These are phyloP conservation scores for Hymenoscyphus albidus DNA, from an alignment of 2,329 filamentous ascomycete genomes.

Conservation along the genomic window DNA sequence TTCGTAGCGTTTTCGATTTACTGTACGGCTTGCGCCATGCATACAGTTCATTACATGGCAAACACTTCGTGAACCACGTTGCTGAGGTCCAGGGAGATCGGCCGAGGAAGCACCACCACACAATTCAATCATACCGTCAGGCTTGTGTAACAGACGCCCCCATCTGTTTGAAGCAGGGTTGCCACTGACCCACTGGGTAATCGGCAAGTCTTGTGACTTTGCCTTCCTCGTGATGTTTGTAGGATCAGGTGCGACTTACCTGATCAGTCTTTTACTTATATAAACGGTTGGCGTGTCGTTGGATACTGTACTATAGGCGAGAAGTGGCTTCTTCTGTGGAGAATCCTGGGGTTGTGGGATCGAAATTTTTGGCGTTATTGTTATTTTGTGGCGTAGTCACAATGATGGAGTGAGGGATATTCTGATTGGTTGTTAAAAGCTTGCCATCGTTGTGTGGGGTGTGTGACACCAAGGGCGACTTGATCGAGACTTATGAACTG, in stretches of 20 bases:
- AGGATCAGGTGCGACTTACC: too few species aligned
- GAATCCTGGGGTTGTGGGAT: neutral
- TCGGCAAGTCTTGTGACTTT: too few species aligned
- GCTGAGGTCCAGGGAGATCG: neutral
- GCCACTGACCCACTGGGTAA: too few species aligned
- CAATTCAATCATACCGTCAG: neutral
- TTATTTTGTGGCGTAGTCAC: neutral
- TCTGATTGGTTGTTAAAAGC: neutral
- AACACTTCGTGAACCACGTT: neutral
- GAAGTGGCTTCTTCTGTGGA: neutral
- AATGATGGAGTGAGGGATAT: neutral
- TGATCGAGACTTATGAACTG: neutral
- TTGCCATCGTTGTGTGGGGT: neutral
- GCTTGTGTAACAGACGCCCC: neutral
- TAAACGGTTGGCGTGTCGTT: neutral
- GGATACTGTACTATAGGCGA: neutral
- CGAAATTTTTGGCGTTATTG: neutral
- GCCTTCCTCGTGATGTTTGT: too few species aligned
- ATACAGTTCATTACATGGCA: neutral
- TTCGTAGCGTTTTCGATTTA: neutral
- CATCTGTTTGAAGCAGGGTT: neutral
- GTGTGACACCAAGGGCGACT: neutral
- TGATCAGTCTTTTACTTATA: too few species aligned
- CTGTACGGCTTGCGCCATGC: too few species aligned
- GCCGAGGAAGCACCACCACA: slow-evolving; percentile 12